Percentiles rank a stretch among this genome's conserved stretches.
phyloP scores from a whole-genome alignment of 345 rosid genomes.

The Sisymbrium altissimum region DNA sequence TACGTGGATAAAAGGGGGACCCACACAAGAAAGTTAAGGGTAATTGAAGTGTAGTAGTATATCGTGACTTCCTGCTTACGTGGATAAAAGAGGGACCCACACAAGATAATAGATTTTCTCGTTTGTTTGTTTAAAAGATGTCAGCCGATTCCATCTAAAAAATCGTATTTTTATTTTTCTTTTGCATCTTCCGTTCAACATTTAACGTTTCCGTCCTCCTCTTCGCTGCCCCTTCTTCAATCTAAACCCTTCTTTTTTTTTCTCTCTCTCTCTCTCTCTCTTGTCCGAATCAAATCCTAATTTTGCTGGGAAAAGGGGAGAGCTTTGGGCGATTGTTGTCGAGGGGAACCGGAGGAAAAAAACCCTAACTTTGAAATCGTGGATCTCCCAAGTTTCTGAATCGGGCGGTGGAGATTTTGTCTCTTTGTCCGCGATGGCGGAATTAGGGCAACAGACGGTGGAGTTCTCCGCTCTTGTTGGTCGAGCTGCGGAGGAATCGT shows the following conservation, averaged over 20 bases:
- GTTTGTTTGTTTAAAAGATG: neutral
- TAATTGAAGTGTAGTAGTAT: no score
- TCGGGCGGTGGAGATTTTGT: slow-evolving; percentile 6
- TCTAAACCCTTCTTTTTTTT: slow-evolving; percentile 1
- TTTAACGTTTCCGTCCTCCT: neutral
- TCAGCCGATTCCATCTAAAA: neutral
- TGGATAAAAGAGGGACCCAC: slow-evolving; percentile 17
- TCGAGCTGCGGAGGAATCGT: slow-evolving; percentile 88
- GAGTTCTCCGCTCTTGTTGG: slow-evolving; percentile 71
- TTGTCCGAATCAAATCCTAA: slow-evolving; percentile 26
- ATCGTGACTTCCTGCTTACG: slow-evolving; percentile 12
- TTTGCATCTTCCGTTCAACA: neutral
- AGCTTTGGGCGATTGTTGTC: neutral
- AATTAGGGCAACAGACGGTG: slow-evolving; percentile 86
- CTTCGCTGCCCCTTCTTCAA: slow-evolving; percentile 14
- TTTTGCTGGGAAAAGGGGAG: neutral
- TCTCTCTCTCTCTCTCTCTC: slow-evolving; percentile 7
- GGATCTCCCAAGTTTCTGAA: slow-evolving; percentile 15
- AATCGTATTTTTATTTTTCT: neutral
- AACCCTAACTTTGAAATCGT: slow-evolving; percentile 31
- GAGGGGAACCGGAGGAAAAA: slow-evolving; percentile 10
- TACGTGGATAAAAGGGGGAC: no score
- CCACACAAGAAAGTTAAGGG: no score
- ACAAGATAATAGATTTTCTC: neutral
- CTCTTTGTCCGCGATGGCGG: slow-evolving; percentile 48